phyloP scores from a whole-genome alignment of 345 rosid species.

The Pistacia atlantica region DNA sequence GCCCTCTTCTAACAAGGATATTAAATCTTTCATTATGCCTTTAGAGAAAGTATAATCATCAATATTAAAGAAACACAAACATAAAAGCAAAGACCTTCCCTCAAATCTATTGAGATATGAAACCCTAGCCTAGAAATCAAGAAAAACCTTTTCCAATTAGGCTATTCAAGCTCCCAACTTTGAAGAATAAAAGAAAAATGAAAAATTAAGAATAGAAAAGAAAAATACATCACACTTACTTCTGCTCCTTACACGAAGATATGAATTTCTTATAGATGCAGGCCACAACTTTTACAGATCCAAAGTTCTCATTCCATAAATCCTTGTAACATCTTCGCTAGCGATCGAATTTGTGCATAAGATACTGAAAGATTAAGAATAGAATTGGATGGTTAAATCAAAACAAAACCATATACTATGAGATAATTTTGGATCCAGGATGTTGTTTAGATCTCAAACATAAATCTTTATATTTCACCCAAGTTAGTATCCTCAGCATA shows the following conservation, averaged over 20 bases:
- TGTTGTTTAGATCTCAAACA: background rate
- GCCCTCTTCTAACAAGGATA: no score
- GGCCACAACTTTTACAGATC: constrained; percentile 72
- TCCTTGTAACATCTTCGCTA: constrained; percentile 82
- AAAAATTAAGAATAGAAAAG: background rate
- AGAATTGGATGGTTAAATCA: background rate
- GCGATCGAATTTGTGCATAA: constrained; percentile 49
- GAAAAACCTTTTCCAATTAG: no score
- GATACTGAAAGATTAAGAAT: constrained; percentile 26
- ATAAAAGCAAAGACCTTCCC: no score
- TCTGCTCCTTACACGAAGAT: constrained; percentile 80
- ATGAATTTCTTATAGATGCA: constrained; percentile 66
- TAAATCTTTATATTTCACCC: background rate
- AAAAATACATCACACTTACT: constrained; percentile 52
- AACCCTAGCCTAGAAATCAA: no score
- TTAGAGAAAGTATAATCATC: no score
- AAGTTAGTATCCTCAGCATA: background rate
- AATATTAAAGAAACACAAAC: no score
- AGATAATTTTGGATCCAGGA: background rate
- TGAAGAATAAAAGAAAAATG: no score
- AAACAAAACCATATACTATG: background rate
- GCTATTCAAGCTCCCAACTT: no score
- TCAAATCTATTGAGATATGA: no score
- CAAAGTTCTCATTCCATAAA: constrained; percentile 68
- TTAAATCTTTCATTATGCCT: no score